Evolutionary conservation across 768 basidiomycete species (phyloP), one percentile per base, ranked within the genome.

Genomic region (Mycena filopes): DNA sequence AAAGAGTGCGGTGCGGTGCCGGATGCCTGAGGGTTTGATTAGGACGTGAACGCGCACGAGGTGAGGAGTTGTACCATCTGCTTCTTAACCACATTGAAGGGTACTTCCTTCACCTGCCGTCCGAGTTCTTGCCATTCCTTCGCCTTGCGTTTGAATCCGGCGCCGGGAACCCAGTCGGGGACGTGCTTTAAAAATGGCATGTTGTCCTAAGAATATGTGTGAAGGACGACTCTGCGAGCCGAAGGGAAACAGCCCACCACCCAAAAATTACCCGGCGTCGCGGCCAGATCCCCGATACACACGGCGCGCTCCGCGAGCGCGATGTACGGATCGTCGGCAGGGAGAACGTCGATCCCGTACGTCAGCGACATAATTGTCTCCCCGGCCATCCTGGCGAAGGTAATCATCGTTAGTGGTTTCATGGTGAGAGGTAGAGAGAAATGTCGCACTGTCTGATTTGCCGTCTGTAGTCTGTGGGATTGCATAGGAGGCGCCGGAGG

Each of bases 111-210:
- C 57, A 67, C 64, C 18, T 40, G 36, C 8, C 21, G 49, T 2
- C 40, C 9, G 25, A 65, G 31, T 38, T 42, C 63, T 4, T 48
- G 47, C 68, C 76, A 76, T 43, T 56, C 59, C 41, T 72, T 72
- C 21, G 77, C 79, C 29, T 72, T 61, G 8, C 68, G 70, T 46
- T 77, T 70, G 70, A 82, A 82, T 1, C 73, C 70, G 1, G 73
- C 72, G 1, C 82, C 75, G 23, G 76, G 76, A 9, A 77, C 56
- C 76, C 76, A 77, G 12, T 60, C 64, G 2, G 76, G 76, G 10
- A 77, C 29, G 31, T 76, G 71, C 59, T 71, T 72, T 23, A 77
- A 51, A 25, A 28, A 51, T 12, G 75, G 73, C 5, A 76, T 55
- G 16, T 53, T 42, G 12, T 20, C 23, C 20, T 25, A 7, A 3